Evolutionary conservation across 176 grass and related monocot genomes (phyloP), one percentile per base, ranked within the genome.

Genomic region (Cenchrus fungigraminus): DNA sequence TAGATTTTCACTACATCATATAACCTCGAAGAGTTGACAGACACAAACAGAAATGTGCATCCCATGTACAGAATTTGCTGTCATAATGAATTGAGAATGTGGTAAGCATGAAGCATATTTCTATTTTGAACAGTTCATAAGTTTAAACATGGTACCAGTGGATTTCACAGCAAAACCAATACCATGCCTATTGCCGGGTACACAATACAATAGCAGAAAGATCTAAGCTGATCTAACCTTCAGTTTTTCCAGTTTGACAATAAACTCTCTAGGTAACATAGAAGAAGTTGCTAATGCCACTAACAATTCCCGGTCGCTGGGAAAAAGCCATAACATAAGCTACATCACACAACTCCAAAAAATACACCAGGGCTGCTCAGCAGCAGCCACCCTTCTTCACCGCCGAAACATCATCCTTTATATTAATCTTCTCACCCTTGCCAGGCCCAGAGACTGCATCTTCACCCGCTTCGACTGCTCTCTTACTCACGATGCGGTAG

Each of bases 401-500:
- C 1, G 85, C 92, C 2, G 95, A 97, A 69, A 83, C 87, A 87
- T 97, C 95, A 64, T 97, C 94, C 84, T 91, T 93, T 69, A 97
- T 85, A 52, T 92, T 92, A 20, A 97, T 94, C 89, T 91, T 97
- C 69, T 97, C 92, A 0, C 95, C 92, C 78, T 89, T 93, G 55
- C 92, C 90, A 46, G 92, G 94, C 19, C 87, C 71, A 70, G 94
- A 78, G n/a, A 72, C 88, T 5, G 85, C 55, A 76, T 94, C 90
- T 40, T 94, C 95, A 1, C 92, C 90, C 37, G 77, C 65, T 71
- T 92, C 95, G 0, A 97, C 92, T 17, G 88, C 69, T 76, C 89
- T 92, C 78, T 92, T 97, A 67, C 88, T 94, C 45, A 97, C 92
- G 11, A 97, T 94, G 56, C 86, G 90, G 85, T 97, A 94, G 53